phyloP scores from a whole-genome alignment of 768 basidiomycete species.

The Lentinula aciculospora region DNA sequence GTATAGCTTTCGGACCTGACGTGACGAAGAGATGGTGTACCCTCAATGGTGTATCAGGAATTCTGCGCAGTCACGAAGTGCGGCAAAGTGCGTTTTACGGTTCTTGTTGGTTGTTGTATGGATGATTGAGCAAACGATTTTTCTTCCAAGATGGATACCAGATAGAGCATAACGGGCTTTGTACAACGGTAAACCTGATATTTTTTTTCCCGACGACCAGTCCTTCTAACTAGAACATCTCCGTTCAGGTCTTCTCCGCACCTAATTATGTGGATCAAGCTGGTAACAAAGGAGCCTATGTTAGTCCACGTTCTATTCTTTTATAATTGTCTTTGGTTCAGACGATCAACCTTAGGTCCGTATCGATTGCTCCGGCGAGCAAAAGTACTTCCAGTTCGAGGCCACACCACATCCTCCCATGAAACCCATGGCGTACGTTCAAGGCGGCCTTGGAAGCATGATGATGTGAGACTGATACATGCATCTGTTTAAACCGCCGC shows the following conservation, averaged over 20 bases:
- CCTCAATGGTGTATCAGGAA: constrained; percentile 77
- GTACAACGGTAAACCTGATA: constrained; percentile 69
- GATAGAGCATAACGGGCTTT: constrained; percentile 90
- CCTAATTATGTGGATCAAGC: constrained; percentile 94
- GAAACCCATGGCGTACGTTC: constrained; percentile 90
- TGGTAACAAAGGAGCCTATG: constrained; percentile 90
- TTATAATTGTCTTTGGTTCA: constrained; percentile 5
- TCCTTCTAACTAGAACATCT: not conserved
- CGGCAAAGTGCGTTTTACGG: constrained; percentile 57
- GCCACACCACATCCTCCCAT: constrained; percentile 85
- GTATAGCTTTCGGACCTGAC: constrained; percentile 93
- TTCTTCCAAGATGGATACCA: constrained; percentile 74
- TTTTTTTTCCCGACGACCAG: not conserved
- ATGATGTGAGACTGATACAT: constrained; percentile 52
- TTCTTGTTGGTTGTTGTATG: not conserved
- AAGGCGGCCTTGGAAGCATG: constrained; percentile 58
- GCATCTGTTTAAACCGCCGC: not conserved
- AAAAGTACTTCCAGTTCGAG: constrained; percentile 76
- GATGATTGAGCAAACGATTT: constrained; percentile 4
- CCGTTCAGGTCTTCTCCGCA: constrained; percentile 76
- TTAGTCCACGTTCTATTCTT: constrained; percentile 31
- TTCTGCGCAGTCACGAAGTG: constrained; percentile 96
- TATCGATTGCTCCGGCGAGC: constrained; percentile 70
- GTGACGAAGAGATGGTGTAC: constrained; percentile 88
- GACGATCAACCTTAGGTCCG: constrained; percentile 49